phyloP scores from a whole-genome alignment of 2,329 filamentous ascomycete genomes.

The Achaetomium macrosporum region DNA sequence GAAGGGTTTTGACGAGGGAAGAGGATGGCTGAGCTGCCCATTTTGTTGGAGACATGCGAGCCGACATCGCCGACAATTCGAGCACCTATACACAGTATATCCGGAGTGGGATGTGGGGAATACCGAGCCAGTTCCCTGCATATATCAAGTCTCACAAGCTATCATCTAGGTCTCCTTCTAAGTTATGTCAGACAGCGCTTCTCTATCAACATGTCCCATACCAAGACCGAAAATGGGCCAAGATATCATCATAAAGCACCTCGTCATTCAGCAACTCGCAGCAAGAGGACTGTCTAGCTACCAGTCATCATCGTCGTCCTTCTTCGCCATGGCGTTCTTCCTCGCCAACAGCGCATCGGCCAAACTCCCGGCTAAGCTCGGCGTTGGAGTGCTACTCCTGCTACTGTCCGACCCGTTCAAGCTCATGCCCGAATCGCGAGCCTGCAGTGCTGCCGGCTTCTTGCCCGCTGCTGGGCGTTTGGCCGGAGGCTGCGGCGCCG shows the following conservation, averaged over 20 bases:
- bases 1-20: slow-evolving; percentile 27
- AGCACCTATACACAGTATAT: no score
- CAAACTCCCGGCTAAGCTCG: slow-evolving; percentile 65
- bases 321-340: slow-evolving; percentile 69
- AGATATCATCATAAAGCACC: not conserved
- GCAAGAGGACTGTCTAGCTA: slow-evolving; percentile 30
- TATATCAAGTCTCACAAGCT: no score
- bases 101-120: no score
- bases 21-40: slow-evolving; percentile 15
- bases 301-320: slow-evolving; percentile 68
- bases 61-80: not conserved
- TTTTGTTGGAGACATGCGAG: not conserved
- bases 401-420: slow-evolving; percentile 55
- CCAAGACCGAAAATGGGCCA: not conserved
- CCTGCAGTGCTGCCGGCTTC: slow-evolving; percentile 64
- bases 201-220: no score
- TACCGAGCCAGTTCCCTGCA: no score
- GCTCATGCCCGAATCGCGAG: slow-evolving; percentile 67
- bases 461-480: slow-evolving; percentile 71
- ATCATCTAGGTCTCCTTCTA: no score
- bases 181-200: no score
- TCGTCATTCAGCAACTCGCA: not conserved
- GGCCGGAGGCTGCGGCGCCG: slow-evolving; percentile 54
- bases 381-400: slow-evolving; percentile 64
- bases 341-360: slow-evolving; percentile 73